Evolutionary conservation across 352 stramenopile species (phyloP).

Genomic region (Globisporangium rhizosaccharum): DNA sequence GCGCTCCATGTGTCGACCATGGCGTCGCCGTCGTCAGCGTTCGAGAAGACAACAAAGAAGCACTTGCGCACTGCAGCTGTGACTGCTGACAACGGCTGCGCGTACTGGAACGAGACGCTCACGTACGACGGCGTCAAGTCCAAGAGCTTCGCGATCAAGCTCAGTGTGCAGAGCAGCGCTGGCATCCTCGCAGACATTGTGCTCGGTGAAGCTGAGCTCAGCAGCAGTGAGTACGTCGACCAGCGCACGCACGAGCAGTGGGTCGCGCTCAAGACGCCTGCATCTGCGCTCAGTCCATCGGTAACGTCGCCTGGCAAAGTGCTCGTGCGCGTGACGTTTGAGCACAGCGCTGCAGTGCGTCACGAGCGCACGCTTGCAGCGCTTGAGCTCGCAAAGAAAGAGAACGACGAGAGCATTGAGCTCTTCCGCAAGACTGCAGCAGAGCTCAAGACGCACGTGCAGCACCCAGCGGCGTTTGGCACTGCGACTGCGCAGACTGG

Average conservation of each 20-base stretch:
- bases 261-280: constrained; percentile 41
- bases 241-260: constrained; percentile 51
- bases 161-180: constrained; percentile 49
- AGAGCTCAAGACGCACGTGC: constrained; percentile 35
- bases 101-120: constrained; percentile 46
- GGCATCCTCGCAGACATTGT: constrained; percentile 62
- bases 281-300: constrained; percentile 15
- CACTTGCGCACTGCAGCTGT: constrained; percentile 38
- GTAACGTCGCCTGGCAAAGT: constrained; percentile 31
- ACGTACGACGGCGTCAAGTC: constrained; percentile 64
- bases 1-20: constrained; percentile 55
- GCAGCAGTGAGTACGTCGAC: constrained; percentile 45
- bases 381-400: constrained; percentile 49
- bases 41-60: constrained; percentile 70
- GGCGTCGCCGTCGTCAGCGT: constrained; percentile 50
- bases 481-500: constrained; percentile 35
- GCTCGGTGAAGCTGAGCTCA: constrained; percentile 59
- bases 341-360: constrained; percentile 41
- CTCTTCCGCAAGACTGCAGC: constrained; percentile 50
- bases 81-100: constrained; percentile 15
- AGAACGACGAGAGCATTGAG: constrained; percentile 64
- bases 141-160: constrained; percentile 60
- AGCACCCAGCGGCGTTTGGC: constrained; percentile 72
- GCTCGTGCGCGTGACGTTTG: constrained; percentile 53
- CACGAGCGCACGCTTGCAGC: constrained; percentile 31